Percentiles rank a stretch among this genome's conserved stretches.
These are phyloP conservation scores for Pichia manshurica DNA, from an alignment of 805 yeast genomes.

Conservation along the genomic window DNA sequence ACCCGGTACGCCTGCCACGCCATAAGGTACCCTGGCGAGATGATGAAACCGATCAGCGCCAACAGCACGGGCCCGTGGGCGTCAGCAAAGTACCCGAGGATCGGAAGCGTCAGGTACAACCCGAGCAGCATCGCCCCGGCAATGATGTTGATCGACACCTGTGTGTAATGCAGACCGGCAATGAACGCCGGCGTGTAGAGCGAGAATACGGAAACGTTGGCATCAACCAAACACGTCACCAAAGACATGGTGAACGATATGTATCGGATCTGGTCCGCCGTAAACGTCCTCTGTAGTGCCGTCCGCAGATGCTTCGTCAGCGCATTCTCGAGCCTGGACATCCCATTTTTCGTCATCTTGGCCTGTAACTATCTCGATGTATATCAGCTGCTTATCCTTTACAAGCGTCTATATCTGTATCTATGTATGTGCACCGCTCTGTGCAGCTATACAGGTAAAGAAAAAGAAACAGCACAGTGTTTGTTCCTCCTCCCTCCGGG, in stretches of 20 bases:
- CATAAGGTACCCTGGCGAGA: slow-evolving; percentile 64
- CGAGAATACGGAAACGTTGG: slow-evolving; percentile 78
- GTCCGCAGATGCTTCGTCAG: slow-evolving; percentile 42
- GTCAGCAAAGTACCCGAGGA: slow-evolving; percentile 77
- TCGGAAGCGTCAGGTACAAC: slow-evolving; percentile 77
- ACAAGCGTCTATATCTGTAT: no score
- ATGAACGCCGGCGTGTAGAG: slow-evolving; percentile 70
- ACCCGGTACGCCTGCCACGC: slow-evolving; percentile 35
- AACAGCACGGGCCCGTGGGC: slow-evolving; percentile 76
- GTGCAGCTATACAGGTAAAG: no score
- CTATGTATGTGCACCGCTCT: no score
- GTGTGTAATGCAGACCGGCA: slow-evolving; percentile 50
- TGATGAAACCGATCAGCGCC: slow-evolving; percentile 51
- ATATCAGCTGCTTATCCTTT: no score
- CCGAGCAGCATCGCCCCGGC: slow-evolving; percentile 74
- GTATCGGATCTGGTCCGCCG: slow-evolving; percentile 37
- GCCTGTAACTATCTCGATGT: no score
- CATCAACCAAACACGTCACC: slow-evolving; percentile 66
- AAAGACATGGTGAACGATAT: slow-evolving; percentile 54
- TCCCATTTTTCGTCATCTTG: slow-evolving; percentile 1
- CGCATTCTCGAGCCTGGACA: slow-evolving; percentile 32
- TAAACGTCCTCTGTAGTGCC: slow-evolving; percentile 37
- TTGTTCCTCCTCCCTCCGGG: no score
- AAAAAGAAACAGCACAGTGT: no score
- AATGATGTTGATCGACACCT: slow-evolving; percentile 61